Percentiles rank a stretch among this genome's conserved stretches.
Conservation (phyloP, 257 asterid genomes). For the Primulina tabacum region DNA sequence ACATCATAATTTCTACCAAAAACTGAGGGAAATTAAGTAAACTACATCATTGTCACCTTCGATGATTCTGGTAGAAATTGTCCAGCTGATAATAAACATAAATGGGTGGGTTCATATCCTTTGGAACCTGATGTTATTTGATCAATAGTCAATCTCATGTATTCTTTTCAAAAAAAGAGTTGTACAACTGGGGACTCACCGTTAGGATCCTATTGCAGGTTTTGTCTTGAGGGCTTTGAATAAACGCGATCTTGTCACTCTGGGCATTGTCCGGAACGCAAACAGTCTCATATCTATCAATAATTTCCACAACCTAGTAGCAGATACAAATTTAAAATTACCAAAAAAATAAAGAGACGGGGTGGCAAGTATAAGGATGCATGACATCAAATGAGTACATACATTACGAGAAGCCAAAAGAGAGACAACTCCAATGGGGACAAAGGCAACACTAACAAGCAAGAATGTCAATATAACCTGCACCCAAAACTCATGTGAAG, state of each 20-base stretch:
- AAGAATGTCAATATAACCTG: constrained; percentile 85
- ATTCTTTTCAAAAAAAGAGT: constrained; percentile 1
- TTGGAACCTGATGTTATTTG: constrained; percentile 40
- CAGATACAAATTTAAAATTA: constrained; percentile 18
- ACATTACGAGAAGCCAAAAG: constrained; percentile 68
- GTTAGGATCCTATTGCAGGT: constrained; percentile 47
- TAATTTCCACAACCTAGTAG: constrained; percentile 58
- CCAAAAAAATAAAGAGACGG: constrained; percentile 16
- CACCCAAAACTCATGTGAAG: constrained; percentile 11
- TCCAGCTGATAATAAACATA: constrained; percentile 68
- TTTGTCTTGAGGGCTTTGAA: constrained; percentile 41
- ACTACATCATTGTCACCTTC: constrained; percentile 48
- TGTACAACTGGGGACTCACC: constrained; percentile 31
- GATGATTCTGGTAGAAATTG: constrained; percentile 65
- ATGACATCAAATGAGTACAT: constrained; percentile 21
- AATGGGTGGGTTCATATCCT: constrained; percentile 50
- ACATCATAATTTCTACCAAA: not conserved
- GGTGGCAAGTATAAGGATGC: not conserved
- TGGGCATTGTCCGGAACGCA: constrained; percentile 40
- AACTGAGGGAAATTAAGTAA: constrained; percentile 11
- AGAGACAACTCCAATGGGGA: constrained; percentile 88
- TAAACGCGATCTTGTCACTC: constrained; percentile 44
- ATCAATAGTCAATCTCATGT: constrained; percentile 20
- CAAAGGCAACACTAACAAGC: constrained; percentile 69
- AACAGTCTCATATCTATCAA: constrained; percentile 49